These are phyloP conservation scores for Aureobasidium sp. DNA, from an alignment of 2,329 filamentous ascomycete species.

Conservation along the genomic window DNA sequence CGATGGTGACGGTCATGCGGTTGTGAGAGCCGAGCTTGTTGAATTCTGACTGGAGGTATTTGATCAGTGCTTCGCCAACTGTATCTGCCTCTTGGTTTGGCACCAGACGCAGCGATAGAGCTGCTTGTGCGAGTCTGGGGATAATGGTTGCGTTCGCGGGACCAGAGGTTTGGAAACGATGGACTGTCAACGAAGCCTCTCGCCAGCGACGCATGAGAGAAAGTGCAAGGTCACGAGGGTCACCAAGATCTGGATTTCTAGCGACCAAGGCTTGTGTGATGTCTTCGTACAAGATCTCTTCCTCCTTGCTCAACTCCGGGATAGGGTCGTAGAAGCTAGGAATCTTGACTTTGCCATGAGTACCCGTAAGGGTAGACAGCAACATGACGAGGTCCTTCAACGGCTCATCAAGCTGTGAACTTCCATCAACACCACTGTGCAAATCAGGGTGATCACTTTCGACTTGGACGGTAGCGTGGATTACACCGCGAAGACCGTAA, in stretches of 20 bases:
- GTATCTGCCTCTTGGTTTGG: conserved; percentile 82
- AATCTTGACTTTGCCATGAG: conserved; percentile 72
- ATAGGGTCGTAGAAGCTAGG: conserved; percentile 86
- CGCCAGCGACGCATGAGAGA: conserved; percentile 92
- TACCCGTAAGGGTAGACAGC: conserved; percentile 73
- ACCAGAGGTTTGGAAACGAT: conserved; percentile 86
- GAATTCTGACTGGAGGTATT: conserved; percentile 67
- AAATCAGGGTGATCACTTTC: conserved; percentile 81
- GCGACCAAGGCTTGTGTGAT: conserved; percentile 71
- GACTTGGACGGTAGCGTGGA: conserved; percentile 85
- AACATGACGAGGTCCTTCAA: conserved; percentile 84
- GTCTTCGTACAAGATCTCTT: conserved; percentile 74
- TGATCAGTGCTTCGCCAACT: conserved; percentile 61
- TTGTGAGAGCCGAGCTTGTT: conserved; percentile 71
- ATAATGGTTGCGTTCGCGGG: conserved; percentile 85
- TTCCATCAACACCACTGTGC: conserved; percentile 95
- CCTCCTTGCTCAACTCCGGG: conserved; percentile 63
- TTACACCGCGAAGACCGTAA: conserved; percentile 85
- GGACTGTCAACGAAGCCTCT: conserved; percentile 88
- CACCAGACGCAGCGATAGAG: conserved; percentile 84
- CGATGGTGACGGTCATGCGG: conserved; percentile 70
- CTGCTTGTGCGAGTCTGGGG: conserved; percentile 78
- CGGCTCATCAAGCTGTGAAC: conserved; percentile 80
- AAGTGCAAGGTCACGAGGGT: conserved; percentile 65
- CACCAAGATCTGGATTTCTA: conserved; percentile 58